These are phyloP conservation scores for Leucogyrophana mollusca DNA, from an alignment of 768 basidiomycete genomes.

Conservation along the genomic window DNA sequence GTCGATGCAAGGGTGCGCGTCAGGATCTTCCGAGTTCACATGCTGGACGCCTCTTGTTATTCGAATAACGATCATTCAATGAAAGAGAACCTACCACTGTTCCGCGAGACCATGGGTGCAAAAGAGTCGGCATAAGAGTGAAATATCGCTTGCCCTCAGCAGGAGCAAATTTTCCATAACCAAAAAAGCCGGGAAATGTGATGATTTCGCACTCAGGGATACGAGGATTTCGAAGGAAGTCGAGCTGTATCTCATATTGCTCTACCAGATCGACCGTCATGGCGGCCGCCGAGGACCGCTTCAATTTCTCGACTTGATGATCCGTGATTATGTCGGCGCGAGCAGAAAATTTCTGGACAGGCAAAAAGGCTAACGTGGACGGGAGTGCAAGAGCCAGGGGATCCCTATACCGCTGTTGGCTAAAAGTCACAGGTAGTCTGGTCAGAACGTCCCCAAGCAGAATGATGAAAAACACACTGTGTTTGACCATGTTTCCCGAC, in stretches of 20 bases:
- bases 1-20: constrained; percentile 36
- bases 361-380: too few species aligned
- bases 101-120: constrained; percentile 22
- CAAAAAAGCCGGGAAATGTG: constrained; percentile 1
- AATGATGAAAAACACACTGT: too few species aligned
- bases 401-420: too few species aligned
- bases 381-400: too few species aligned
- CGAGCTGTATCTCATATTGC: constrained; percentile 1
- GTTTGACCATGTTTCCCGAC: constrained; percentile 11
- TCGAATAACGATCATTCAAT: neutral
- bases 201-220: constrained; percentile 9
- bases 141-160: constrained; percentile 29
- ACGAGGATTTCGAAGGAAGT: neutral
- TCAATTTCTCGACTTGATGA: too few species aligned
- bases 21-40: constrained; percentile 31
- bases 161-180: constrained; percentile 19
- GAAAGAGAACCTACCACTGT: neutral
- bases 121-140: constrained; percentile 15
- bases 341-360: too few species aligned
- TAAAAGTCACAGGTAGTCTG: too few species aligned
- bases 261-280: too few species aligned
- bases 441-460: too few species aligned
- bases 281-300: too few species aligned
- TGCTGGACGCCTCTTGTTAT: too few species aligned
- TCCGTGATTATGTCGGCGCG: too few species aligned